Evolutionary conservation across 345 rosid species (phyloP), one percentile per base, ranked within the genome.

Genomic region (Pelargonium nanum): DNA sequence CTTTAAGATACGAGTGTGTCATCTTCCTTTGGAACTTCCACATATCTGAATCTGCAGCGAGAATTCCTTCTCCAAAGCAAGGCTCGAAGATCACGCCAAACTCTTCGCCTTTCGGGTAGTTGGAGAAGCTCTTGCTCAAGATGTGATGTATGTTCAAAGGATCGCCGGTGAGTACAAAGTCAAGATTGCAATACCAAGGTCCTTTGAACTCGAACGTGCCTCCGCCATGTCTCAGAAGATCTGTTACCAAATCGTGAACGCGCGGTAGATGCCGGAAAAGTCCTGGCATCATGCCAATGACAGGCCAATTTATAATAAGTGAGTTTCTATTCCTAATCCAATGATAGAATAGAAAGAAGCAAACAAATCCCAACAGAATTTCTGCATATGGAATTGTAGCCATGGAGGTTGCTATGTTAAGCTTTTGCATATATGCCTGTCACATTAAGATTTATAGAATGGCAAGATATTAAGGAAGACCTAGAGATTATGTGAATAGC

Each of bases 21-120:
- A 67, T 61, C 20, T 72, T 80, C 65, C 93, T 76, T n/a, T 76
- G 80, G 58, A 55, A 65, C 55, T 60, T 74, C 87, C 93, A 81
- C 30, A 62, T n/a, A 44, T 75, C 87, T 0, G 53, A 65, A 65
- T 83, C 87, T 0, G 71, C 63, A 4, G 74, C 75, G 74, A 83
- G 77, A 60, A 86, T 78, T 17, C 87, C 87, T 24, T 81, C 74
- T 26, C 93, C 85, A 24, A 87, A 66, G 22, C n/a, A n/a, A n/a
- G 76, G 44, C 12, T 85, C 82, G 19, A 82, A 82, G 0, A 76
- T 58, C 62, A 67, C 67, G 68, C 62, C 73, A 72, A 73, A 79
- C 7, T 77, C 75, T 1, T 73, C 19, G 0, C 88, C 87, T 74
- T 72, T 87, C 0, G 81, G 88, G 63, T 63, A 82, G 26, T 84